Evolutionary conservation across 2,329 filamentous ascomycete species (phyloP).

Genomic region (Ascomycota sp.): DNA sequence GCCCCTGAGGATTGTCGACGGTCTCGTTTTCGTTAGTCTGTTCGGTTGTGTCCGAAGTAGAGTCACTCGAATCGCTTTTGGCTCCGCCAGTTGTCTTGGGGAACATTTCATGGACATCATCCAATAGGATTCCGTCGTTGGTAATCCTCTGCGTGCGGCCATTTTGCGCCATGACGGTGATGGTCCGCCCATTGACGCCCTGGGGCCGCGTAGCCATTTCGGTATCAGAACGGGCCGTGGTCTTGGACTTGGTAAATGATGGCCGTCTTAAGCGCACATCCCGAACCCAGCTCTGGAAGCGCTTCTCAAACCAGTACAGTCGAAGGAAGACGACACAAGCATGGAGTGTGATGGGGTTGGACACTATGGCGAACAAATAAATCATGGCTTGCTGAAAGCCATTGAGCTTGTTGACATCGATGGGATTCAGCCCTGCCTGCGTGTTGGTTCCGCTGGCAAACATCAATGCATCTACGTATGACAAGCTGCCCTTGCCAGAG

Average conservation of each 20-base stretch:
- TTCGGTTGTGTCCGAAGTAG: conserved; percentile 10
- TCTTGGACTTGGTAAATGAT: conserved; percentile 38
- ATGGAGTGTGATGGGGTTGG: conserved; percentile 69
- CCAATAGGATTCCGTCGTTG: conserved; percentile 35
- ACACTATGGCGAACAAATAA: conserved; percentile 47
- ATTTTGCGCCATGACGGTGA: conserved; percentile 39
- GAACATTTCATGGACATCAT: conserved; percentile 15
- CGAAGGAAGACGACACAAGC: conserved; percentile 75
- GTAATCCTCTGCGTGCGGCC: conserved; percentile 32
- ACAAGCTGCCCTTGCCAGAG: conserved; percentile 30
- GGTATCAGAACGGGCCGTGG: conserved; percentile 22
- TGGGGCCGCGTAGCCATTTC: conserved; percentile 23
- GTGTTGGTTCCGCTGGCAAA: conserved; percentile 71
- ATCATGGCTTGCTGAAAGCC: conserved; percentile 55
- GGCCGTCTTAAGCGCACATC: conserved; percentile 46
- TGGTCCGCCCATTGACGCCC: conserved; percentile 42
- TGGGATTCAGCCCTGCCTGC: conserved; percentile 77
- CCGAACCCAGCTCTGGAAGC: conserved; percentile 63
- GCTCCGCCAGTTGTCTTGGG: conserved; percentile 3
- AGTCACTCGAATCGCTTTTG: conserved; percentile 17
- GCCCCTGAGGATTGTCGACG: not conserved
- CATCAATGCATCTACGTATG: conserved; percentile 75
- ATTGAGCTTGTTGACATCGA: conserved; percentile 42
- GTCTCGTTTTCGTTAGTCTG: conserved; percentile 3
- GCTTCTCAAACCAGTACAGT: conserved; percentile 94